Evolutionary conservation across 2,329 filamentous ascomycete species (phyloP), one percentile per base, ranked within the genome.

Genomic region (Macroventuria anomochaeta): DNA sequence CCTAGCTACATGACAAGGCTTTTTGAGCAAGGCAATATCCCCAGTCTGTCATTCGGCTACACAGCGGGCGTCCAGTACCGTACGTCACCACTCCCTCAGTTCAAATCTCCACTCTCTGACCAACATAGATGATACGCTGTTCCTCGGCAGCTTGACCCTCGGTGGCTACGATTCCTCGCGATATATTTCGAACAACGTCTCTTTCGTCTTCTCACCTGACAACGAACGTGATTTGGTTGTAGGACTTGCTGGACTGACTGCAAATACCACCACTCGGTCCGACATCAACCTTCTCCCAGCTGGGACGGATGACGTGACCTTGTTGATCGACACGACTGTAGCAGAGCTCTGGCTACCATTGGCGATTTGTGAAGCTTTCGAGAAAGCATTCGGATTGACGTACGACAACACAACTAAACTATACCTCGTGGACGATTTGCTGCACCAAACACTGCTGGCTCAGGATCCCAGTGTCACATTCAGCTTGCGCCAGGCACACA

Each of bases 21-120:
- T 36, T 82, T 86, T 65, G 73, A 80, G 10, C 64, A 71, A 38
- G 82, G 83, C 7, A 77, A 75, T 52, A 88, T 91, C 40, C 86
- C 88, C 1, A 91, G 88, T 69, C 80, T 90, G 57, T 89, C 87
- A 34, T 91, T 89, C 68, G 88, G 87, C 44, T 92, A 87, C 70
- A 91, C 89, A 3, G 88, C 88, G 33, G 89, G 89, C 13, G 88
- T 88, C n/a, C 82, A 82, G 57, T 91, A 91, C 66, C 81, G 86
- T 87, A 76, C 70, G 82, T 73, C 23, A 12, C 29, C 15, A 15
- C 18, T 15, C 13, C 17, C 11, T 8, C 15, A 12, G 2, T 8
- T 18, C 15, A 37, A 7, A n/a, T 13, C 2, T 10, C 26, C 10
- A 37, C 2, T 8, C n/a, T 37, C 56, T 46, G 57, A 60, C 47